Evolutionary conservation across 768 basidiomycete species (phyloP), one percentile per base, ranked within the genome.

Genomic region (Lentinus tigrinus): DNA sequence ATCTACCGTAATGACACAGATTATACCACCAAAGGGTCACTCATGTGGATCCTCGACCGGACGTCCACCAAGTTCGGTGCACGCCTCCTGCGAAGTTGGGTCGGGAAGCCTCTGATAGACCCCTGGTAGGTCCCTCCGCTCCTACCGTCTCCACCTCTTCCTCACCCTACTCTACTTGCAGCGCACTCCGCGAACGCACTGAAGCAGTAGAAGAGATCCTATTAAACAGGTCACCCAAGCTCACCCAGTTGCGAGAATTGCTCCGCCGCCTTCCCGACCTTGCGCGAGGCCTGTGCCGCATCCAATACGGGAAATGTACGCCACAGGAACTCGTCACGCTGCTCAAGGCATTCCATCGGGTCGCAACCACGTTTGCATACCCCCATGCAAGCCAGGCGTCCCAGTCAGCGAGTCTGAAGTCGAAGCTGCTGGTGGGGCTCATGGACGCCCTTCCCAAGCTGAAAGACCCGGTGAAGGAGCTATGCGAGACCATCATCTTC

Each of bases 1-100:
- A 85, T 99, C n/a, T 95, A 92, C 70, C 82, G 85, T 34, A 98
- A 98, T 65, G 88, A 91, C 67, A 93, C 92, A 0, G 89, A 97
- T 68, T 82, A 81, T 54, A 84, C 81, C 11, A 75, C 80, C 19
- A 80, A 74, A 56, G 95, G 95, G 4, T 90, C 92, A 49, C 74
- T 99, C 46, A 75, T 97, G 60, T 90, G 87, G 83, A 80, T 95
- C 7, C 77, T 99, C 52, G 91, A 98, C 75, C 83, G 83, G 57
- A 96, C 94, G 31, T 83, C 84, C 62, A 98, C 96, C 3, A 85
- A 82, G 62, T 97, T 97, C 78, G 96, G 96, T 13, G 84, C 90
- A 19, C 79, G 96, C 52, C 73, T 92, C 65, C 77, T 99, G 54
- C 83, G 85, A 58, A 84, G 77, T 60, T 99, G 96, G 96, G 80